Conservation (phyloP, 2,329 filamentous ascomycete species). For the Fusarium incarnatum region DNA sequence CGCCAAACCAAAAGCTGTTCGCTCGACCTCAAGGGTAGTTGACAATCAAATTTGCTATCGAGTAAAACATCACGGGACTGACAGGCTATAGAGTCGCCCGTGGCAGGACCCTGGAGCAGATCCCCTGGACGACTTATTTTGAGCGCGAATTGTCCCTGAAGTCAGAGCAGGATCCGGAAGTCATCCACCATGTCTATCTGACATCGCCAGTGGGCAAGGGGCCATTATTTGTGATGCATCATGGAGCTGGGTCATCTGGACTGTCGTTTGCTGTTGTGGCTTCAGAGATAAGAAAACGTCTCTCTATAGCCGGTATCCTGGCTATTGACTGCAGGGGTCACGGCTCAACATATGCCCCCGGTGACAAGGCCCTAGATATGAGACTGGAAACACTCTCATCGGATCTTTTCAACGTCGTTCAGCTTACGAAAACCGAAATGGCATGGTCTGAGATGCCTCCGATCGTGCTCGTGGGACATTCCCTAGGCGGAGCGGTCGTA, state of each 20-base stretch:
- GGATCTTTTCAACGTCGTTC: slow-evolving; percentile 78
- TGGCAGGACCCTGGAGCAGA: slow-evolving; percentile 70
- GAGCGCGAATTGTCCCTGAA: slow-evolving; percentile 84
- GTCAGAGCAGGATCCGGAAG: slow-evolving; percentile 56
- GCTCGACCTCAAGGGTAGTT: slow-evolving; percentile 74
- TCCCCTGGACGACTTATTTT: slow-evolving; percentile 92
- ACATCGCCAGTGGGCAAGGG: slow-evolving; percentile 81
- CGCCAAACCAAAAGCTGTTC: slow-evolving; percentile 78
- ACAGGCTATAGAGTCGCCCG: slow-evolving; percentile 57
- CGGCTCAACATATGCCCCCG: slow-evolving; percentile 72
- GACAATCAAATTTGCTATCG: slow-evolving; percentile 6
- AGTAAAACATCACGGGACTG: slow-evolving; percentile 39
- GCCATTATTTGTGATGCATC: slow-evolving; percentile 91
- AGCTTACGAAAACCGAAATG: slow-evolving; percentile 74
- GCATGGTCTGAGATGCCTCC: slow-evolving; percentile 79
- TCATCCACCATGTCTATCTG: slow-evolving; percentile 87
- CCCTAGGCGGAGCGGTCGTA: slow-evolving; percentile 90
- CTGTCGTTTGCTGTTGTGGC: slow-evolving; percentile 89
- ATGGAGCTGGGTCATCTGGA: slow-evolving; percentile 93
- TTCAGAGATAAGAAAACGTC: slow-evolving; percentile 77
- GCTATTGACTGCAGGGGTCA: slow-evolving; percentile 89
- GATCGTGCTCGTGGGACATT: slow-evolving; percentile 88
- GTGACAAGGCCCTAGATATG: slow-evolving; percentile 67
- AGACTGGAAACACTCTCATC: slow-evolving; percentile 76
- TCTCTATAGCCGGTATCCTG: slow-evolving; percentile 85